Conservation (phyloP, 768 basidiomycete genomes). For the Gloeostereum incarnatum region DNA sequence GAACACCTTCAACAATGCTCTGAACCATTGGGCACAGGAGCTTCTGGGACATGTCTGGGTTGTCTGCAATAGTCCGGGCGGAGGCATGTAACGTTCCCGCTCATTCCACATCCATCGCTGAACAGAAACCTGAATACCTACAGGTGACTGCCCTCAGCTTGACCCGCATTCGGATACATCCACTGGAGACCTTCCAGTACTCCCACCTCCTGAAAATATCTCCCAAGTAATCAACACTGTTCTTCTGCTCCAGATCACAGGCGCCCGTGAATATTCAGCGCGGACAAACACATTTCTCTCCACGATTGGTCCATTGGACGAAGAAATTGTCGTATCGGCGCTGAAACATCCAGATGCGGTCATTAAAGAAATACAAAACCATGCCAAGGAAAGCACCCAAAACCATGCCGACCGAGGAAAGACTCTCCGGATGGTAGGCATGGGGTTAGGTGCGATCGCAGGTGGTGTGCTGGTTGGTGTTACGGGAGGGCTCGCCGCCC, state of each 20-base stretch:
- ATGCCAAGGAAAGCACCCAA: constrained; percentile 26
- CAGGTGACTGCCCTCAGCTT: constrained; percentile 25
- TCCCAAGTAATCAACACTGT: constrained; percentile 37
- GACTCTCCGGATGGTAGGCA: constrained; percentile 33
- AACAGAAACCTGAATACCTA: background rate
- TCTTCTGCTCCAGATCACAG: constrained; percentile 40
- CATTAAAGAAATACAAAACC: constrained; percentile 31
- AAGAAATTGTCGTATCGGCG: constrained; percentile 31
- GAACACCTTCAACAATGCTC: constrained; percentile 21
- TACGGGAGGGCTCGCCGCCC: constrained; percentile 52
- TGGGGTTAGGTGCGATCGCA: constrained; percentile 42
- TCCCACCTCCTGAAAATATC: constrained; percentile 28
- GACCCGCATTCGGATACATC: constrained; percentile 37
- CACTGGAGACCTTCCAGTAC: constrained; percentile 23
- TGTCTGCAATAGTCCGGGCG: constrained; percentile 31
- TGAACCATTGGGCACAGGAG: constrained; percentile 36
- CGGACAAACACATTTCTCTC: constrained; percentile 38
- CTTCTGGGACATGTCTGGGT: constrained; percentile 33
- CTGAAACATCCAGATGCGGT: constrained; percentile 40
- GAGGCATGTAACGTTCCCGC: constrained; percentile 15
- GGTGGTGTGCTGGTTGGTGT: constrained; percentile 47
- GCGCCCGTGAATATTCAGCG: constrained; percentile 38
- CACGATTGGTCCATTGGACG: constrained; percentile 29
- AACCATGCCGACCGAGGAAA: constrained; percentile 31
- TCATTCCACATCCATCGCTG: background rate